Evolutionary conservation across 345 rosid genomes (phyloP).

Genomic region (Physaria fendleri): DNA sequence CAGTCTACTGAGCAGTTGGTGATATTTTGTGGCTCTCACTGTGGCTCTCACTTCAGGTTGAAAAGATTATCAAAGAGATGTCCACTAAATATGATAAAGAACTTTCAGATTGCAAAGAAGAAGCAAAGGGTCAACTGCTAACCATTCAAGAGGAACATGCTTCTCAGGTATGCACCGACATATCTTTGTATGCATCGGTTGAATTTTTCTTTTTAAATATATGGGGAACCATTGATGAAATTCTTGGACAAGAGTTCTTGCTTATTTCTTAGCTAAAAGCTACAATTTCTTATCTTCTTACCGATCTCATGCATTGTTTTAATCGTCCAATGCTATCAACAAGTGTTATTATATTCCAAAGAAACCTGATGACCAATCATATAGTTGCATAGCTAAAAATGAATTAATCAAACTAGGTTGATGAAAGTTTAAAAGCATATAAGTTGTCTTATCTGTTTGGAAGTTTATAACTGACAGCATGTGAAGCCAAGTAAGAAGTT

Average conservation of each 20-base stretch:
- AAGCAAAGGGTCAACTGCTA: slow-evolving; percentile 40
- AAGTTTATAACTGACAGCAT: neutral
- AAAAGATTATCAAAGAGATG: slow-evolving; percentile 38
- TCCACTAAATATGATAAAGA: slow-evolving; percentile 48
- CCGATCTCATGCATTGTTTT: neutral
- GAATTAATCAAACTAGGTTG: neutral
- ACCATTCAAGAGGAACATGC: slow-evolving; percentile 58
- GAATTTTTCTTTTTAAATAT: neutral
- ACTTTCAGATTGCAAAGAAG: slow-evolving; percentile 52
- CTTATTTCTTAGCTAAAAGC: neutral
- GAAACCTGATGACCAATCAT: neutral
- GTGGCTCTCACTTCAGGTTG: slow-evolving; percentile 41
- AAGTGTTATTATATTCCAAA: neutral
- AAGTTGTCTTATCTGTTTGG: neutral
- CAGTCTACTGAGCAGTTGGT: neutral
- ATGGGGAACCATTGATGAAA: neutral
- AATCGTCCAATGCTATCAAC: neutral
- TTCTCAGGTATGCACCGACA: slow-evolving; percentile 38
- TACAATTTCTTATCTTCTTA: neutral
- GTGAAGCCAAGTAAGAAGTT: neutral
- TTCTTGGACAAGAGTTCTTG: neutral
- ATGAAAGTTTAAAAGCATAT: neutral
- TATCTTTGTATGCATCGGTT: no score
- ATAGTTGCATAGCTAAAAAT: neutral
- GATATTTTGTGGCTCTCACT: slow-evolving; percentile 5